phyloP scores from a whole-genome alignment of 2,329 filamentous ascomycete species.

The Atkinsonella hypoxylon region DNA sequence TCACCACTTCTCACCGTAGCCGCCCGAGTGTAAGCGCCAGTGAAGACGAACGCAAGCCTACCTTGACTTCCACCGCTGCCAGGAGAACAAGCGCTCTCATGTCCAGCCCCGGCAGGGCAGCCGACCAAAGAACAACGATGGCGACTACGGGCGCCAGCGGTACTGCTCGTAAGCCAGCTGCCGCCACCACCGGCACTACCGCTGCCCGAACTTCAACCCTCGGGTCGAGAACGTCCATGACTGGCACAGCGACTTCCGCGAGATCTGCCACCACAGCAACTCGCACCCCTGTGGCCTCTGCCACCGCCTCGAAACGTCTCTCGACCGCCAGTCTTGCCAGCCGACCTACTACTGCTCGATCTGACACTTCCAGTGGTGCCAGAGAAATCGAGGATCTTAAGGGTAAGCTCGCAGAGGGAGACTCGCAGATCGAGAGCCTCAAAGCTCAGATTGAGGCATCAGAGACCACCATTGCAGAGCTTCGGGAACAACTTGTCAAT shows the following conservation, averaged over 20 bases:
- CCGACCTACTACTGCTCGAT: constrained; percentile 24
- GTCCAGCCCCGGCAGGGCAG: constrained; percentile 24
- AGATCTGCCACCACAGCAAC: constrained; percentile 23
- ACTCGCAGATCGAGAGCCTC: constrained; percentile 43
- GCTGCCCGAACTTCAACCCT: constrained; percentile 25
- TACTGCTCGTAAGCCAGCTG: constrained; percentile 22
- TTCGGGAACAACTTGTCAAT: constrained; percentile 38
- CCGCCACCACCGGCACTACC: constrained; percentile 20
- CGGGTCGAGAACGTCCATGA: constrained; percentile 17
- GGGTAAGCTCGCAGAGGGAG: constrained; percentile 44
- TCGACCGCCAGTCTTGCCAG: constrained; percentile 31
- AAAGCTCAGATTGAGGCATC: constrained; percentile 44
- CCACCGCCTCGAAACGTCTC: constrained; percentile 43
- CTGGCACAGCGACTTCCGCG: constrained; percentile 17
- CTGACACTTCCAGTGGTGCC: constrained; percentile 28
- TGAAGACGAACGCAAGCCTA: constrained; percentile 37
- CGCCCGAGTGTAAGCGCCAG: constrained; percentile 36
- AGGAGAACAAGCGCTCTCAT: constrained; percentile 33
- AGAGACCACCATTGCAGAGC: constrained; percentile 41
- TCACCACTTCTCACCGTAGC: constrained; percentile 31
- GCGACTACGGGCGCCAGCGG: constrained; percentile 20
- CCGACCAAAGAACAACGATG: constrained; percentile 24
- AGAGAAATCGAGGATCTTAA: constrained; percentile 51
- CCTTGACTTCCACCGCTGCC: constrained; percentile 23
- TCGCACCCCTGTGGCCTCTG: constrained; percentile 25